Percentiles rank a stretch among this genome's conserved stretches.
Evolutionary conservation across 2,329 filamentous ascomycete genomes (phyloP).

Genomic region (Dothideomycetidae sp.): DNA sequence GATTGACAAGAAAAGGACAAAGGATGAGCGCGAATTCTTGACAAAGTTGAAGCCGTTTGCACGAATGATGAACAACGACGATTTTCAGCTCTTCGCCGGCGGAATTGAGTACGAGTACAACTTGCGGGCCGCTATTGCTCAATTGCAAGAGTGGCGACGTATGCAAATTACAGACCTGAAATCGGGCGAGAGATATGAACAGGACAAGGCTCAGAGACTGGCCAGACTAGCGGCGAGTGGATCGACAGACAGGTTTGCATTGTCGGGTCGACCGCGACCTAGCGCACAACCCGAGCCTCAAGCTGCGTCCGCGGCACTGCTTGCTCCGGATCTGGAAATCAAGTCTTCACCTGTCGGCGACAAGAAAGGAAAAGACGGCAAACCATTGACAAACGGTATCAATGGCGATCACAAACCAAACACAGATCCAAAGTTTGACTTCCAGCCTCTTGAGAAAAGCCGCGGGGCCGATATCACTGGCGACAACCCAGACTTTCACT

Average conservation of each 20-base stretch:
- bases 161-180: conserved; percentile 73
- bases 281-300: conserved; percentile 52
- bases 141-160: conserved; percentile 86
- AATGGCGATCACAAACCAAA: conserved; percentile 29
- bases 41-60: conserved; percentile 94
- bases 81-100: conserved; percentile 75
- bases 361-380: conserved; percentile 20
- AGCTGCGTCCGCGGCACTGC: conserved; percentile 59
- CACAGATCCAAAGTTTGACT: conserved; percentile 17
- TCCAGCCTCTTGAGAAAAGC: conserved; percentile 33
- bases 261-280: conserved; percentile 51
- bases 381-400: conserved; percentile 38
- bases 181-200: conserved; percentile 81
- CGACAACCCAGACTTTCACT: conserved; percentile 69
- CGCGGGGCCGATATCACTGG: conserved; percentile 54
- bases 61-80: conserved; percentile 85
- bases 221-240: conserved; percentile 55
- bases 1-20: conserved; percentile 84
- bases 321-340: conserved; percentile 44
- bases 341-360: conserved; percentile 24
- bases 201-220: conserved; percentile 65
- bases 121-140: conserved; percentile 71
- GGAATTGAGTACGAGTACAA: conserved; percentile 85
- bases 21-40: conserved; percentile 81
- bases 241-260: conserved; percentile 72